Evolutionary conservation across 176 grass and related monocot genomes (phyloP), one percentile per base, ranked within the genome.

Genomic region (Tuctoria greenei): DNA sequence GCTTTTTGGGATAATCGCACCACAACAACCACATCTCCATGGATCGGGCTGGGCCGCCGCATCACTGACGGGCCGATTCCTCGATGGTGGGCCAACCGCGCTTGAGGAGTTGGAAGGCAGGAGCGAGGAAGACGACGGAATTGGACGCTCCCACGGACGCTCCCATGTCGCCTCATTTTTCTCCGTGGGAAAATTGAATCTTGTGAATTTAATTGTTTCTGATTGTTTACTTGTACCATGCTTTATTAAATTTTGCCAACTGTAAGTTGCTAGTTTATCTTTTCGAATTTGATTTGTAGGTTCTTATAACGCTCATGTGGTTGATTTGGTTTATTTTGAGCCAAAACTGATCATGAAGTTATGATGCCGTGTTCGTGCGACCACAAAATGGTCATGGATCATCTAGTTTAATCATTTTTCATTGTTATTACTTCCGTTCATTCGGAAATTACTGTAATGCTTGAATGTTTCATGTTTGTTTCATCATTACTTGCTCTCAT

Each of bases 281-380:
- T 56, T 56, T n/a, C 6, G 10, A 31, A 31, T 26, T 31, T 25
- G 14, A 31, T 28, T 40, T 44, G 7, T 24, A 25, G 50, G 41
- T 20, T 51, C 61, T 44, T 34, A 21, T 37, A 28, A 43, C 12
- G 61, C 7, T 73, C 10, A 38, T 50, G 40, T 27, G 21, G 17
- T 61, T 75, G 17, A 61, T 31, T 28, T 0, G 3, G 23, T 28
- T 43, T 44, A 9, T 25, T 28, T 31, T 16, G 16, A 64, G 25
- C 39, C 26, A 68, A 76, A 87, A 43, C 62, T 50, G 9, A 72
- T 82, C 31, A 61, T 14, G 14, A 76, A 47, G 27, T 34, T 61
- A 37, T 28, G 40, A 69, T 69, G 57, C 57, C 66, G 8, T 9
- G 24, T 63, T 34, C n/a, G 17, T 25, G 44, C 39, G 36, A 56